A percentile compares a stretch with the other conserved stretches of the same genome.
Conservation (phyloP, 768 basidiomycete species). For the Porpolomopsis calyptriformis region DNA sequence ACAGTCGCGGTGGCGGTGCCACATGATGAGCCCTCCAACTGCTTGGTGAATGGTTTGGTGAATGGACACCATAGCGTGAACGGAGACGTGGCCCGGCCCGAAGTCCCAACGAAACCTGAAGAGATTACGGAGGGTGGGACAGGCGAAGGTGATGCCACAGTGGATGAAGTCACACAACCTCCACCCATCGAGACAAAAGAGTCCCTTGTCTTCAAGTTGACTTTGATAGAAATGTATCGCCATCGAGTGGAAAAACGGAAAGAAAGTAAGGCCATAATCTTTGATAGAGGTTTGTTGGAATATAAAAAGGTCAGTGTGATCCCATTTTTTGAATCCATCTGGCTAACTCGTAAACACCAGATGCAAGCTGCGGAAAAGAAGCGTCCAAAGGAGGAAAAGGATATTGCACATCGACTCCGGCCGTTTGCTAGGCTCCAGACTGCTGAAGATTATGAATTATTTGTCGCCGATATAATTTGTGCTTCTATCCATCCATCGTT, state of each 20-base stretch:
- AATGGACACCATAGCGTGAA: constrained; percentile 15
- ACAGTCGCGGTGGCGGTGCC: constrained; percentile 25
- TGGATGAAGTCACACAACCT: constrained; percentile 58
- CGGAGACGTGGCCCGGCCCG: constrained; percentile 27
- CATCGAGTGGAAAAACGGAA: constrained; percentile 78
- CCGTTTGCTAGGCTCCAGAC: constrained; percentile 89
- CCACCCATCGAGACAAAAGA: constrained; percentile 75
- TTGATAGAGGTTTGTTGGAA: constrained; percentile 82
- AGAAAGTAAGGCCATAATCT: constrained; percentile 82
- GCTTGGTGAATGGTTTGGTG: constrained; percentile 30
- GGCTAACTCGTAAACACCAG: constrained; percentile 31
- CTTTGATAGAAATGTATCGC: constrained; percentile 82
- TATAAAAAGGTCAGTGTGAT: constrained; percentile 73
- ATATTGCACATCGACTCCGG: constrained; percentile 78
- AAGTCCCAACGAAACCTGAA: constrained; percentile 28
- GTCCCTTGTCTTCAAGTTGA: constrained; percentile 81
- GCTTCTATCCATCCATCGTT: constrained; percentile 20
- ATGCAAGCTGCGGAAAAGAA: constrained; percentile 90
- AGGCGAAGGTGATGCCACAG: constrained; percentile 40
- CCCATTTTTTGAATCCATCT: background rate
- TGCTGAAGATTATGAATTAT: constrained; percentile 81
- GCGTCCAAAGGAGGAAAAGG: constrained; percentile 80
- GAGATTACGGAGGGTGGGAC: constrained; percentile 40
- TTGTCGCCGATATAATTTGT: constrained; percentile 87
- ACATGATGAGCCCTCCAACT: constrained; percentile 28